Conservation (phyloP, 2,329 filamentous ascomycete species). For the Alternaria incomplexa region DNA sequence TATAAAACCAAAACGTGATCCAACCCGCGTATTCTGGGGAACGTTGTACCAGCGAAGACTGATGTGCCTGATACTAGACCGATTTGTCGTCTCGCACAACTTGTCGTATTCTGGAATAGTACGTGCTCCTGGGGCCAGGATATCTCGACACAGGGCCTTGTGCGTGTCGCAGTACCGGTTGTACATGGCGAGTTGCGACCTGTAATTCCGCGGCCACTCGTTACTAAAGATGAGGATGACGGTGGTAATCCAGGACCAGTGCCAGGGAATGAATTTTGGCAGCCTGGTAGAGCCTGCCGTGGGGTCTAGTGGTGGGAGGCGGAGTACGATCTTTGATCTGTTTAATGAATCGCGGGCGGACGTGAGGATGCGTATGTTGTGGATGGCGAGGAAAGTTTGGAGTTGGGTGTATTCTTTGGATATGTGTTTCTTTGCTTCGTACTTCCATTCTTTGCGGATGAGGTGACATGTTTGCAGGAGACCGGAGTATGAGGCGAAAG, state of each 20-base stretch:
- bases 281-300: accelerated
- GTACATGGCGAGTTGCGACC: not conserved
- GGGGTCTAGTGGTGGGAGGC: not conserved
- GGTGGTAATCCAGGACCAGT: not conserved
- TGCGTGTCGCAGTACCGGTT: not conserved
- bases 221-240: not conserved
- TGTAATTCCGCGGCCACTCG: not conserved
- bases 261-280: not conserved
- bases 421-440: not conserved
- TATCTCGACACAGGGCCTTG: not conserved
- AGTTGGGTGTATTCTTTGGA: not conserved
- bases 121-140: not conserved
- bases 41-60: not conserved
- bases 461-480: not conserved
- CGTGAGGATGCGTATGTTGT: not conserved
- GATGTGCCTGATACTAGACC: not conserved
- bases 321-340: not conserved
- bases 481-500: not conserved
- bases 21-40: not conserved
- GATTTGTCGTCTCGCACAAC: not conserved
- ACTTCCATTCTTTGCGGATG: not conserved
- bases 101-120: not conserved
- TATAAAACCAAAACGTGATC: not conserved
- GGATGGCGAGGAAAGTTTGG: not conserved
- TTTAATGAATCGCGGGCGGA: not conserved